These are phyloP conservation scores for Trypanosoma lewisi DNA, from an alignment of 208 protist genomes.

Conservation along the genomic window DNA sequence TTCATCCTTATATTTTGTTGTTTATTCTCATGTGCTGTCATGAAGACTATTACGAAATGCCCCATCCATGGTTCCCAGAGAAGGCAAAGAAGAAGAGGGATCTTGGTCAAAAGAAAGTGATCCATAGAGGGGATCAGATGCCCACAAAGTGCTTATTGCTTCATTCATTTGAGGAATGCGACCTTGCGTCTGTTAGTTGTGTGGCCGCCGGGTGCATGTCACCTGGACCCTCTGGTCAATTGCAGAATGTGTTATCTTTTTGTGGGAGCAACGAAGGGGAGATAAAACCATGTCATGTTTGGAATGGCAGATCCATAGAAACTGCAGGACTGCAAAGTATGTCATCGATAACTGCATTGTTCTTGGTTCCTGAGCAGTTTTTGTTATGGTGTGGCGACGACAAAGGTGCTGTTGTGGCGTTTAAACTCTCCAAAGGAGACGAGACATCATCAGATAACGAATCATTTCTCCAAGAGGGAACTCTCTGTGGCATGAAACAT, in stretches of 20 bases:
- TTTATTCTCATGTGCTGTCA: neutral
- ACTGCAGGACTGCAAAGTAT: neutral
- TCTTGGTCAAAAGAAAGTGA: neutral
- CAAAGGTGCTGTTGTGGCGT: constrained; percentile 1
- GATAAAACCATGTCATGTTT: constrained; percentile 5
- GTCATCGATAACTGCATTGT: constrained; percentile 12
- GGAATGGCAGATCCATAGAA: constrained; percentile 7
- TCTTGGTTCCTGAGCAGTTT: neutral
- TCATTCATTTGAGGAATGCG: constrained; percentile 7
- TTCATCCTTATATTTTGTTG: constrained; percentile 7
- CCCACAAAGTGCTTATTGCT: constrained; percentile 14
- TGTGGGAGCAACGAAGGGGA: neutral
- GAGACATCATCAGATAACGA: neutral
- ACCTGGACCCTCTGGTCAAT: neutral
- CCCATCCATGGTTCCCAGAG: neutral
- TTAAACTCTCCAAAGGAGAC: neutral
- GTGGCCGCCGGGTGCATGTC: constrained; percentile 5
- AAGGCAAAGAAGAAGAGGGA: neutral
- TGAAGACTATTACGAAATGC: constrained; percentile 4
- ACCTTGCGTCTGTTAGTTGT: constrained; percentile 1
- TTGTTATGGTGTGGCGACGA: constrained; percentile 20
- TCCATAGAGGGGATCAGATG: neutral
- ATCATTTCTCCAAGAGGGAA: neutral
- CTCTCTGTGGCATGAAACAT: constrained; percentile 1
- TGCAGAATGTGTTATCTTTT: neutral